Evolutionary conservation across 1,139 yeast genomes (phyloP), one percentile per base, ranked within the genome.

Genomic region (Saccharomyces hybrid): DNA sequence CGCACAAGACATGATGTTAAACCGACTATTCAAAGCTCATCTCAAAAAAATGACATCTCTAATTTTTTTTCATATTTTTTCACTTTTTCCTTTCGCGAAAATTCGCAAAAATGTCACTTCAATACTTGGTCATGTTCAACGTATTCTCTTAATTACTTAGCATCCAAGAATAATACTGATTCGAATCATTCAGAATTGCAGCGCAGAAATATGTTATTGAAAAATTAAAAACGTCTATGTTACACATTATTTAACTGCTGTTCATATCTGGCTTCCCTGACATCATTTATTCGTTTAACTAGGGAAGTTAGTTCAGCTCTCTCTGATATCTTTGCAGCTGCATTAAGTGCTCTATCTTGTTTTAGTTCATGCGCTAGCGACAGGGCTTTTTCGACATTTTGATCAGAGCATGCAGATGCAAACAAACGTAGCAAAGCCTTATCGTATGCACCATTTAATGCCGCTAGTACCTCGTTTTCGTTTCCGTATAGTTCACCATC

Each of bases 291-390:
- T 65, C 81, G 82, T 56, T 79, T 81, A 1, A 89, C 90, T 62
- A 93, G 73, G 7, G 78, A 75, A 44, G 78, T 72, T 67, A 84
- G 77, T 54, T 86, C 90, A 65, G 87, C 82, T 61, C 96, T 79
- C 63, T 87, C 87, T 0, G 96, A 88, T 56, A 93, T 87, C 71
- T 86, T 86, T 26, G 81, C 75, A 1, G 97, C 97, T 0, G 97
- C 97, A 56, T 79, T 79, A 59, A 91, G 73, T 4, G 96, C 96
- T 61, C 86, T 83, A 59, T 86, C 91, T 59, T 83, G 85, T 62
- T 82, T 81, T 63, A 93, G 76, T 66, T 87, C 81, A 61, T 77
- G 79, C 4, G 83, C 90, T 49, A 93, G 70, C 44, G 86, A 84
- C 59, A 82, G 75, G 0, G 96, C 95, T 68, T 85, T 84, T 55